These are phyloP conservation scores for Macrophomina pseudophaseolina DNA, from an alignment of 2,329 filamentous ascomycete species.

Conservation along the genomic window DNA sequence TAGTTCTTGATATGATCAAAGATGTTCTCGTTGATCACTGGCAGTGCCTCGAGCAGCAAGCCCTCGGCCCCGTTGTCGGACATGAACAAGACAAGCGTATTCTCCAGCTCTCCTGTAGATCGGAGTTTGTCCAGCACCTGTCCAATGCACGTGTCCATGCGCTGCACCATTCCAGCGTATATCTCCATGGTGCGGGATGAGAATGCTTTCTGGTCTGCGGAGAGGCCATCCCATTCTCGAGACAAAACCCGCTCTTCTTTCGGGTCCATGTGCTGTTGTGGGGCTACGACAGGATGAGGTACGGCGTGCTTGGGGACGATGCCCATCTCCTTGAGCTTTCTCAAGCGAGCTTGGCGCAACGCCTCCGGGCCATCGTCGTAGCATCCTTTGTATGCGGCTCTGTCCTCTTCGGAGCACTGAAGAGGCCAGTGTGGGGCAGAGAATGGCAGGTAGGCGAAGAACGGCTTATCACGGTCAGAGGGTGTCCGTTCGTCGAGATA, in stretches of 20 bases:
- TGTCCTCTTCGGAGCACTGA: slow-evolving; percentile 35
- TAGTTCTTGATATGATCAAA: slow-evolving; percentile 41
- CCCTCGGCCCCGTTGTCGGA: slow-evolving; percentile 48
- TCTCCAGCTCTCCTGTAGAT: slow-evolving; percentile 40
- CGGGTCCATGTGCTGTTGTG: slow-evolving; percentile 24
- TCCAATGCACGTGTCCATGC: slow-evolving; percentile 42
- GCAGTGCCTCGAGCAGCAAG: slow-evolving; percentile 35
- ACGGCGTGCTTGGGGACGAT: slow-evolving; percentile 33
- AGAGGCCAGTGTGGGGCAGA: slow-evolving; percentile 40
- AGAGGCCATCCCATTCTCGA: slow-evolving; percentile 31
- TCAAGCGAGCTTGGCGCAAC: slow-evolving; percentile 32
- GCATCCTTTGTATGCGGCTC: slow-evolving; percentile 32
- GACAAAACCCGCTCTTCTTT: slow-evolving; percentile 28
- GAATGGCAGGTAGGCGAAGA: slow-evolving; percentile 39
- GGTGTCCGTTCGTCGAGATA: slow-evolving; percentile 33
- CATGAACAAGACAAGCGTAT: slow-evolving; percentile 48
- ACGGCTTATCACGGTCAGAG: slow-evolving; percentile 33
- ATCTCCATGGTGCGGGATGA: slow-evolving; percentile 46
- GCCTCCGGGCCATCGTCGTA: slow-evolving; percentile 37
- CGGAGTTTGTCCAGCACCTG: slow-evolving; percentile 39
- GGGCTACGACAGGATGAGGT: slow-evolving; percentile 34
- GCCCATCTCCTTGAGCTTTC: slow-evolving; percentile 33
- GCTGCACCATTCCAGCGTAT: slow-evolving; percentile 44
- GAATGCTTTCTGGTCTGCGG: slow-evolving; percentile 45
- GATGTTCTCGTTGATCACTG: slow-evolving; percentile 41